These are phyloP conservation scores for Postia placenta DNA, from an alignment of 768 basidiomycete species.

Conservation along the genomic window DNA sequence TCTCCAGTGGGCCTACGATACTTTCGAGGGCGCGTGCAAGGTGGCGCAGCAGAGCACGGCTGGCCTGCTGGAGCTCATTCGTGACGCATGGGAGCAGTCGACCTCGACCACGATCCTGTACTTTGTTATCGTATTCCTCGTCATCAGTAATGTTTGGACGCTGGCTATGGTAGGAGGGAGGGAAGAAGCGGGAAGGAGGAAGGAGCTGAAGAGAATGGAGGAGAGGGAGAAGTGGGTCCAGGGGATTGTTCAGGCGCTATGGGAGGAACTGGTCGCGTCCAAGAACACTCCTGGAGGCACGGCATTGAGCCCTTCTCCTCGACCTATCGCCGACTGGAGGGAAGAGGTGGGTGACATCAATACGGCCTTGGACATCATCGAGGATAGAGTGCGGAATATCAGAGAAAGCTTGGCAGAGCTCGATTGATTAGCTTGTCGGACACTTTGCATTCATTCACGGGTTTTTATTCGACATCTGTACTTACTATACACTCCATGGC, in stretches of 20 bases:
- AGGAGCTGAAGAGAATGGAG: slow-evolving; percentile 46
- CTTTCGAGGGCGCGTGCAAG: slow-evolving; percentile 67
- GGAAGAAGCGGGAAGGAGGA: slow-evolving; percentile 39
- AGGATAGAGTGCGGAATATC: slow-evolving; percentile 44
- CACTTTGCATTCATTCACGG: neutral
- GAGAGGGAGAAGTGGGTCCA: slow-evolving; percentile 75
- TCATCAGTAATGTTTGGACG: slow-evolving; percentile 78
- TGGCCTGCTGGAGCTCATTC: slow-evolving; percentile 71
- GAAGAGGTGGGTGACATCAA: slow-evolving; percentile 44
- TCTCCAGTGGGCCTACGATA: slow-evolving; percentile 87
- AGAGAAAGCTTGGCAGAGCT: slow-evolving; percentile 35
- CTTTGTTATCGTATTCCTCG: slow-evolving; percentile 63
- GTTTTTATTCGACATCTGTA: neutral
- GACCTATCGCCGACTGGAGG: slow-evolving; percentile 27
- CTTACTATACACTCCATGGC: neutral
- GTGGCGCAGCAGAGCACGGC: slow-evolving; percentile 67
- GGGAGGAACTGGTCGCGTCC: slow-evolving; percentile 55
- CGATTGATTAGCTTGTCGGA: slow-evolving; percentile 14
- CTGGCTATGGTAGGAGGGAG: slow-evolving; percentile 40
- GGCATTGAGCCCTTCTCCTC: slow-evolving; percentile 3
- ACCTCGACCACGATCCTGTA: slow-evolving; percentile 66
- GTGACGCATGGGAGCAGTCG: slow-evolving; percentile 76
- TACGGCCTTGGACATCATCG: slow-evolving; percentile 48
- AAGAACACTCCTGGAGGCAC: slow-evolving; percentile 29
- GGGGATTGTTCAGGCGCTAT: slow-evolving; percentile 62